A percentile compares a stretch with the other conserved stretches of the same genome.
Evolutionary conservation across 1,284 basidiomycete species (phyloP).

Genomic region (Malassezia obtusa): DNA sequence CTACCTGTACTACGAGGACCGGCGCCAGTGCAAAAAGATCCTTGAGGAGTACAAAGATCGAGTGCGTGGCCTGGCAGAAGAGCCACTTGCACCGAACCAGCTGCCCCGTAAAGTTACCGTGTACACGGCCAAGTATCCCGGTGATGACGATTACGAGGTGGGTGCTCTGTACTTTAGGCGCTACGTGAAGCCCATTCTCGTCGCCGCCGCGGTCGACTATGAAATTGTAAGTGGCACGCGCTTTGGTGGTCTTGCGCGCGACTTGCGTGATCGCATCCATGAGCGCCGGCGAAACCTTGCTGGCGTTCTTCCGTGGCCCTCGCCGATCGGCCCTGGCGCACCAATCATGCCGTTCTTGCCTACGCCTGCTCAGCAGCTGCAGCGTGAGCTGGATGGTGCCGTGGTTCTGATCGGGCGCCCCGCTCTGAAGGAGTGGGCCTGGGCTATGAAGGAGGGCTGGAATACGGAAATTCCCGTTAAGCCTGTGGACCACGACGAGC

Average conservation of each 20-base stretch:
- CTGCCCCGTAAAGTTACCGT: conserved; percentile 72
- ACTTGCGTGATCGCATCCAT: conserved; percentile 64
- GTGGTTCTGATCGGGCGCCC: conserved; percentile 78
- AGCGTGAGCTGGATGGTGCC: conserved; percentile 68
- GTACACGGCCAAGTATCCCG: conserved; percentile 80
- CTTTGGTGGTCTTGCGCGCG: conserved; percentile 70
- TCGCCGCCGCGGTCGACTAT: conserved; percentile 88
- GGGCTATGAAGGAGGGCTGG: conserved; percentile 76
- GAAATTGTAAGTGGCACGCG: conserved; percentile 69
- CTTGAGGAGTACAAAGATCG: conserved; percentile 67
- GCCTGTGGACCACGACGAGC: conserved; percentile 59
- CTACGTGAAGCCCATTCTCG: conserved; percentile 92
- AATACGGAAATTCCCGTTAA: conserved; percentile 51
- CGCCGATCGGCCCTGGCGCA: conserved; percentile 44
- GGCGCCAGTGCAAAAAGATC: conserved; percentile 65
- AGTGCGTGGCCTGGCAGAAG: conserved; percentile 66
- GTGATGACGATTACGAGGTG: conserved; percentile 82
- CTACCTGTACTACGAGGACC: conserved; percentile 74
- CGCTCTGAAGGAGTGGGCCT: conserved; percentile 87
- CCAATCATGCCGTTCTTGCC: conserved; percentile 56
- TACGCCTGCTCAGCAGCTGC: conserved; percentile 55
- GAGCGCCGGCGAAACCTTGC: conserved; percentile 54
- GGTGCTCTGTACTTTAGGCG: conserved; percentile 79
- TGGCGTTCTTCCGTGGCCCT: conserved; percentile 39
- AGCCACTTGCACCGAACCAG: conserved; percentile 60